Evolutionary conservation across 2,329 filamentous ascomycete species (phyloP).

Genomic region (Emydomyces testavorans): DNA sequence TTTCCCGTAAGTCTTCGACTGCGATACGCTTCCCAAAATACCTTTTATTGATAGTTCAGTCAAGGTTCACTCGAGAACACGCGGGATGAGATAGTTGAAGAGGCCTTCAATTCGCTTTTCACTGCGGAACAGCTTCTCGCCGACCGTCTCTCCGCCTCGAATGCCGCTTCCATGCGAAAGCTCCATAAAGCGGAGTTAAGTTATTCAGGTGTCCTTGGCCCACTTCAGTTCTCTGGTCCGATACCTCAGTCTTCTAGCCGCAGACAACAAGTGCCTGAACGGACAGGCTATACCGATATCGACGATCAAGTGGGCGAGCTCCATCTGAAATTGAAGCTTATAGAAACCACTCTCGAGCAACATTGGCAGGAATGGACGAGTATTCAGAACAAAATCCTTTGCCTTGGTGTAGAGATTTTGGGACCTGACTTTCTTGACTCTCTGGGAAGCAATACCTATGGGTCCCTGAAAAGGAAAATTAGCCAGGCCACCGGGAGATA

Average conservation of each 20-base stretch:
- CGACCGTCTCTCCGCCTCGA: neutral
- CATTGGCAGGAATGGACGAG: constrained; percentile 19
- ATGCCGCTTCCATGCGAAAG: neutral
- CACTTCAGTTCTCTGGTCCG: neutral
- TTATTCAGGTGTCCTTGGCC: neutral
- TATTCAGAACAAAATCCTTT: constrained; percentile 18
- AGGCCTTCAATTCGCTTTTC: constrained; percentile 11
- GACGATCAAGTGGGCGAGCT: neutral
- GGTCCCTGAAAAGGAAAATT: constrained; percentile 12
- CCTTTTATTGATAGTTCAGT: neutral
- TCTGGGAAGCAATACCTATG: neutral
- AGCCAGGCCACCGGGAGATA: constrained; percentile 4
- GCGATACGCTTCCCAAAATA: no score
- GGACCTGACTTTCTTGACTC: constrained; percentile 8
- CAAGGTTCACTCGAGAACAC: constrained; percentile 14
- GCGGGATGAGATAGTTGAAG: constrained; percentile 13
- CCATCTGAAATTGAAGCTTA: neutral
- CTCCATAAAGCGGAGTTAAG: neutral
- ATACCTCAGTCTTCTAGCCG: neutral
- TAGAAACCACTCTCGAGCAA: constrained; percentile 4
- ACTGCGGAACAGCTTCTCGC: constrained; percentile 8
- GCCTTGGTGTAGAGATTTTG: constrained; percentile 17
- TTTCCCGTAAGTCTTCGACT: constrained; percentile 1
- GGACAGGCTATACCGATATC: no score
- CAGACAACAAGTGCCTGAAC: no score